Conservation (phyloP, 805 yeast genomes). For the Hanseniaspora nectarophila region DNA sequence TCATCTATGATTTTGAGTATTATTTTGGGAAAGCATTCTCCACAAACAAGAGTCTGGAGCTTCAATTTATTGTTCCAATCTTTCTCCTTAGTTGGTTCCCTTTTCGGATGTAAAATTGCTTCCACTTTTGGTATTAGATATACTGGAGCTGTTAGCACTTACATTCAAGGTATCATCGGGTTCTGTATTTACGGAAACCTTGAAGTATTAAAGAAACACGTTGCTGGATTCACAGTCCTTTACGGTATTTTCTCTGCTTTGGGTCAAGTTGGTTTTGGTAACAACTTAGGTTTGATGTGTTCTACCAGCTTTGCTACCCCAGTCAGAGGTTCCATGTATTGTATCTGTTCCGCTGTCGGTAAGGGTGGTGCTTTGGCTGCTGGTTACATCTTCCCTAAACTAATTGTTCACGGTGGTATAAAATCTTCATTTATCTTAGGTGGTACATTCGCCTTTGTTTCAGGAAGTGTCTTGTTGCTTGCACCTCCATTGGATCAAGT, state of each 20-base stretch:
- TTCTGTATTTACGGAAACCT: conserved; percentile 70
- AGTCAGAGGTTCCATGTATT: conserved; percentile 81
- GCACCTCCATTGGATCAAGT: conserved; percentile 71
- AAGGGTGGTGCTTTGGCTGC: conserved; percentile 90
- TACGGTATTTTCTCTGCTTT: conserved; percentile 78
- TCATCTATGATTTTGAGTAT: conserved; percentile 55
- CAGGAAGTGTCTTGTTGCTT: conserved; percentile 32
- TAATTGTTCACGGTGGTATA: conserved; percentile 52
- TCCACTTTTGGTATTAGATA: conserved; percentile 42
- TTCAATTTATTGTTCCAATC: conserved; percentile 84
- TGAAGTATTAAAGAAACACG: conserved; percentile 40
- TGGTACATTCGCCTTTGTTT: conserved; percentile 46
- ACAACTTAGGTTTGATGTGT: conserved; percentile 77
- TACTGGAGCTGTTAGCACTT: conserved; percentile 3
- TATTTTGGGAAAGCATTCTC: conserved; percentile 45
- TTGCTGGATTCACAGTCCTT: conserved; percentile 72
- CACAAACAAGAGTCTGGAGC: conserved; percentile 62
- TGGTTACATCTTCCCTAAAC: conserved; percentile 74
- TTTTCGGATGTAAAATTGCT: conserved; percentile 72
- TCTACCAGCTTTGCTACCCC: conserved; percentile 79
- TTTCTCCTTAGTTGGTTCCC: conserved; percentile 83
- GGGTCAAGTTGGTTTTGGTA: conserved; percentile 85
- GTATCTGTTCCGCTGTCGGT: conserved; percentile 83
- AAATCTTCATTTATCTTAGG: conserved; percentile 26
- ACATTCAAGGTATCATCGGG: conserved; percentile 64